Percentiles rank a stretch among this genome's conserved stretches.
These are phyloP conservation scores for Fusarium poae DNA, from an alignment of 2,329 filamentous ascomycete genomes.

Conservation along the genomic window DNA sequence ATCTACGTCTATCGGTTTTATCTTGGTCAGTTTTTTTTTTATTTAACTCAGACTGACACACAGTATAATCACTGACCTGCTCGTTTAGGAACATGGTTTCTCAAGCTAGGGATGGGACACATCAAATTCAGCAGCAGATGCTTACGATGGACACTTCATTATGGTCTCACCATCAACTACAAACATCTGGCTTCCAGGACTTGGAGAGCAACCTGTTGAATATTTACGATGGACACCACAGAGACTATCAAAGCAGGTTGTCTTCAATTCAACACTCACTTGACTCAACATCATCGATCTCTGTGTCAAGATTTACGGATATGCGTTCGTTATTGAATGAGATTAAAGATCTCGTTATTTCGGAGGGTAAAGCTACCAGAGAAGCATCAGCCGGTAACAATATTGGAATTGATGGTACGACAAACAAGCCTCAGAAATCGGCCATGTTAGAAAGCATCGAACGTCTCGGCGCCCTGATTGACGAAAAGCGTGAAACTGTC, in stretches of 20 bases:
- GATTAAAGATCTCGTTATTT: background rate
- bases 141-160: background rate
- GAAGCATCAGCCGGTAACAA: background rate
- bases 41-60: rapidly evolving
- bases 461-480: background rate
- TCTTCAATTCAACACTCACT: background rate
- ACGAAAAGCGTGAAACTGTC: background rate
- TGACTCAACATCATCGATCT: background rate
- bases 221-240: background rate
- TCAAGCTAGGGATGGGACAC: background rate
- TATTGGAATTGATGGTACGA: rapidly evolving
- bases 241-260: background rate
- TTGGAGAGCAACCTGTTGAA: background rate
- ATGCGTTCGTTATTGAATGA: background rate
- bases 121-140: background rate
- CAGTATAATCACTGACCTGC: background rate
- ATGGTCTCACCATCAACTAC: background rate
- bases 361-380: background rate
- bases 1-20: background rate
- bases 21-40: background rate
- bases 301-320: background rate
- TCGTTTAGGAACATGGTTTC: background rate
- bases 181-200: background rate
- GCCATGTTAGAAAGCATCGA: background rate
- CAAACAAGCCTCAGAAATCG: background rate